Base-by-base conservation (phyloP, 1,284 basidiomycete species). In the Melanopsichium pennsylvanicum region DNA sequence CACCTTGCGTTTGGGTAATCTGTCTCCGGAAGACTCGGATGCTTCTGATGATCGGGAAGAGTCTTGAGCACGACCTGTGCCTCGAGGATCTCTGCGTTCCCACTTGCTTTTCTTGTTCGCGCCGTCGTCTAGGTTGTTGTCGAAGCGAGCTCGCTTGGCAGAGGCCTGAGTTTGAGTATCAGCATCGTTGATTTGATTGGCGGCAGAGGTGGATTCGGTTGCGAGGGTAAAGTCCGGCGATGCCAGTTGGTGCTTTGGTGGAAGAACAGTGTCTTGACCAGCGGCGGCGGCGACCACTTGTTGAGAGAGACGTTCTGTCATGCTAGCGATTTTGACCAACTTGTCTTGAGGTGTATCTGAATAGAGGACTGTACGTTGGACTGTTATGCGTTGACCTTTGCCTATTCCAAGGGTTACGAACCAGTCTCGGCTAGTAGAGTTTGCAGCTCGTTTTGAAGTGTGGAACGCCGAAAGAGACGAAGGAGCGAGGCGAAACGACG, bases 1-100 rank as follows among this genome's bases (percentile, higher is more conserved):
- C n/a, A 84, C 84, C 66, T 84, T 84, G 74, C 84, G 83, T 81
- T 86, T 86, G 12, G 84, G 85, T 47, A 86, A 72, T 29, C 83
- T 46, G 10, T 63, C 60, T 7, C 29, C 19, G 4, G 40, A 33
- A 18, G 35, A 33, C 27, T 29, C 27, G 27, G 27, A 29, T 29
- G 8, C 8, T 7, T 43, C 33, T 5, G 37, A 18, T 15, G 43
- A 35, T 5, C 35, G 27, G 5, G 29, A 3, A 5, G 21, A 21
- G 9, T 38, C 36, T 5, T 42, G 6, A 15, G 31, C 13, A 18
- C 50, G 37, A 18, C 55, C 55, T 27, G 66, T 69, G 8, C 66
- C 66, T 22, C 66, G 54, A 23, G 42, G 43, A 31, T 69, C 66
- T 6, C 59, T n/a, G 2, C 66, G 44, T 42, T 69, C 64, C 58